These are phyloP conservation scores for Colletotrichum siamense DNA, from an alignment of 2,329 filamentous ascomycete species.

Conservation along the genomic window DNA sequence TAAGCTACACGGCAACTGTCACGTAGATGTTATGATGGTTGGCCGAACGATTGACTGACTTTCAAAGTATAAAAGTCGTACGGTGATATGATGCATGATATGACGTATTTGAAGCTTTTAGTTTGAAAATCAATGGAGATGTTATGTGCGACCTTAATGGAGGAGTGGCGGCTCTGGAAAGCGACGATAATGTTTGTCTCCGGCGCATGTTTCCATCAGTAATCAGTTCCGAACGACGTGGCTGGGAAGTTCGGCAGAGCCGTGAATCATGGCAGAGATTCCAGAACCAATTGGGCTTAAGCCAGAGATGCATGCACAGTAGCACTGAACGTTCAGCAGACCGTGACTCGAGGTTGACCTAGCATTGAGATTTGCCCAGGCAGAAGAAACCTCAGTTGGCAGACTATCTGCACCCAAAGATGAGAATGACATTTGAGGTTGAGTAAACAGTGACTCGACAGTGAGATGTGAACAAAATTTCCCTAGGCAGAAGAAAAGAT, in stretches of 20 bases:
- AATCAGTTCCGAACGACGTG: background rate
- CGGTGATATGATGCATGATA: background rate
- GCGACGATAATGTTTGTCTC: rapidly evolving
- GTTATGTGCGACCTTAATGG: no score
- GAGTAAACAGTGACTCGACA: background rate
- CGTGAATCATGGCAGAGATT: background rate
- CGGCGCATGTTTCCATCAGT: background rate
- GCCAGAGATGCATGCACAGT: background rate
- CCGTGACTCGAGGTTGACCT: background rate
- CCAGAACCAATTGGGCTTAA: background rate
- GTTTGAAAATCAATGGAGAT: rapidly evolving
- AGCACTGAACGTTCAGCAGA: background rate
- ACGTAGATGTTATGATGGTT: background rate
- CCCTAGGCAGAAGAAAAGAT: background rate
- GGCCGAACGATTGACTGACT: rapidly evolving
- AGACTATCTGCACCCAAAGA: background rate
- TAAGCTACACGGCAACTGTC: background rate
- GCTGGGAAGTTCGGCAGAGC: background rate
- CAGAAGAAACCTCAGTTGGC: background rate
- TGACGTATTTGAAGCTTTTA: no score
- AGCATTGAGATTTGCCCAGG: background rate
- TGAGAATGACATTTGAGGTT: background rate
- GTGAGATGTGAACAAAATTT: background rate
- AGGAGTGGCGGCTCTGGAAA: background rate
- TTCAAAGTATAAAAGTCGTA: rapidly evolving